Base-by-base conservation (phyloP, 2,329 filamentous ascomycete genomes). In the Sporothrix protearum region DNA sequence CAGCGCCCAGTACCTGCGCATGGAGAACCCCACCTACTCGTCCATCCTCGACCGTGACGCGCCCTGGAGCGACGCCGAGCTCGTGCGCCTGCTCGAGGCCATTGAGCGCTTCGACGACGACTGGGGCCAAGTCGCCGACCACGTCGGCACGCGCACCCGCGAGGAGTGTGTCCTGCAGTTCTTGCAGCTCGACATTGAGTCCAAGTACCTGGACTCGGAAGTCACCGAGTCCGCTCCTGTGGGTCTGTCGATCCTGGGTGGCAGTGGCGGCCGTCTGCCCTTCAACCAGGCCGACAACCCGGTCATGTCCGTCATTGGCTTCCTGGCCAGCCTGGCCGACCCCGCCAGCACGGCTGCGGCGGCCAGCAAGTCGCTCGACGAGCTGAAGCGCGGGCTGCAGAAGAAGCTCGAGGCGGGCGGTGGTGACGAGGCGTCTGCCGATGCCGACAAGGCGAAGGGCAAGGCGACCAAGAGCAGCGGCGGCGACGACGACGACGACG, bases 131-230 rank as follows among this genome's bases (percentile, higher is more conserved):
- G 94, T 99, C 75, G 91, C 96, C 1, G 93, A 95, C 74, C 92
- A 97, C 78, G 96, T 99, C 57, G 92, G 92, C 66, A 96, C 93
- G 2, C 90, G 95, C 73, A 97, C 94, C 1, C 88, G 93, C 69
- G 96, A 99, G 80, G 95, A 99, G 82, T 99, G 96, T 80, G 95
- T 98, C 19, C 86, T 98, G 76, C 96, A 97, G 79, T 99, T 99
- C 83, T 81, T 99, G 75, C 94, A 97, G 78, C 85, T 99, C 47
- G 95, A 97, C 76, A 99, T 99, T 74, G 96, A 98, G 80, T 95
- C 97, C 83, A 96, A 97, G 80, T 99, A 97, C 78, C 85, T 97
- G 10, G 94, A 98, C 77, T 89, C 93, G 8, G 90, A 95, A 77
- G 85, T 86, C 8, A 77, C 80, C 22, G 80, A 87, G 69, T 84